Base-by-base conservation (phyloP, 768 basidiomycete species). In the Suillus placidus region DNA sequence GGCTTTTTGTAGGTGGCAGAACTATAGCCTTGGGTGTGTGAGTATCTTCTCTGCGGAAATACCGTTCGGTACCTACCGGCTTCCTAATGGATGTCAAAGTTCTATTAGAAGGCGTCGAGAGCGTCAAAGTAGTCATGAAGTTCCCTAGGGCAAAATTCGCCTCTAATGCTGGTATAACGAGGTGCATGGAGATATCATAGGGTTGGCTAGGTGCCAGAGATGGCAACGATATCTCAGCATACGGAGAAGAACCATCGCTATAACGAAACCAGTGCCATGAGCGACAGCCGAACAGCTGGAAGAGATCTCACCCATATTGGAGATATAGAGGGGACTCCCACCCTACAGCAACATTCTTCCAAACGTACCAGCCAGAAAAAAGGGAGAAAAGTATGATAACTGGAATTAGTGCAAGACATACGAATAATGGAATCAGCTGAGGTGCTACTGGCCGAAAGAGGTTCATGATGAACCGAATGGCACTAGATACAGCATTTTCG, bases 81-180 rank as follows among this genome's bases (percentile, higher is more conserved):
- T 85, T 83, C 66, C 91, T 88, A 63, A 86, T 80, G 18, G 81
- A 77, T 5, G 79, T 76, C 32, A 95, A 77, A 7, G 91, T 90
- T 70, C 83, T 85, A 74, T 93, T 93, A 20, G 82, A 81, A 35
- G 80, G 69, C 0, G 88, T 87, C 3, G 79, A 80, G 34, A 95
- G 76, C 1, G 83, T 87, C 42, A 94, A 73, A 52, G 81, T 84
- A 6, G 87, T 80, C 93, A 95, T 95, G 76, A 94, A 95, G 74
- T 95, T 95, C 49, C 93, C 93, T 3, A 95, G 85, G 5, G 81
- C 87, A 70, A 85, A 80, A 77, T 93, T 94, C 26, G 87, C 76
- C 65, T 88, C 86, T 20, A 84, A 84, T 4, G 85, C 80, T 13
- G 93, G 93, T 8, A 94, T 80, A 35, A 79, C 75, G 18, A 95